Base-by-base conservation (phyloP, 768 basidiomycete genomes). In the Podaxis rugospora region DNA sequence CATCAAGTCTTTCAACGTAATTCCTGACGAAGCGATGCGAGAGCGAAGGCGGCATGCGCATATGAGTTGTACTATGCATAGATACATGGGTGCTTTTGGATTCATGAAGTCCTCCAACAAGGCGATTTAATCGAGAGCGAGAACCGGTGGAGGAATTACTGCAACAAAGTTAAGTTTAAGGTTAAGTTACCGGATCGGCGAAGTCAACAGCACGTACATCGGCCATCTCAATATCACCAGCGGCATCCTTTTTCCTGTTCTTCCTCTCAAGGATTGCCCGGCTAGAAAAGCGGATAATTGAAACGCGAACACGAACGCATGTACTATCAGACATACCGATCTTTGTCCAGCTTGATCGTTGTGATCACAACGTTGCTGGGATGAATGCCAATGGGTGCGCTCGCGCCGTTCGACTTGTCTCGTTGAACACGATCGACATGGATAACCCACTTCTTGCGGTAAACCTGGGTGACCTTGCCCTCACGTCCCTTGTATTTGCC, bases 401-500 rank as follows among this genome's bases (percentile, higher is more conserved):
- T 87, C 62, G 95, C 89, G 66, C 97, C 96, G 73, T 96, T 97
- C 66, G 93, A 93, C 79, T 98, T 98, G 82, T 99, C 96, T 67
- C 94, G 87, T 76, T 91, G 89, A 59, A 99, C 94, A 73, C 96
- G 93, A 78, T 99, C 96, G 72, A 99, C 92, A 78, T 98, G 90
- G 76, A 99, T 90, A 58, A 98, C 93, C 92, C 93, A 98, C 77
- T 96, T 95, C 88, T 96, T 96, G 75, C 95, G 91, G 85, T 95
- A 96, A 66, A 98, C 95, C 78, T 95, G 90, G 62, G 92, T 93
- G 64, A 99, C 88, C 81, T 98, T 98, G 71, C 96, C 96, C 83
- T 99, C 96, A 72, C 95, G 87, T 55, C 97, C 96, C 84, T 97
- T 97, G 86, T 97, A 95, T 76, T 96, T 95, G 59, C 96, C 96